Conservation (phyloP, 2,329 filamentous ascomycete species). For the Penicillium sp. region DNA sequence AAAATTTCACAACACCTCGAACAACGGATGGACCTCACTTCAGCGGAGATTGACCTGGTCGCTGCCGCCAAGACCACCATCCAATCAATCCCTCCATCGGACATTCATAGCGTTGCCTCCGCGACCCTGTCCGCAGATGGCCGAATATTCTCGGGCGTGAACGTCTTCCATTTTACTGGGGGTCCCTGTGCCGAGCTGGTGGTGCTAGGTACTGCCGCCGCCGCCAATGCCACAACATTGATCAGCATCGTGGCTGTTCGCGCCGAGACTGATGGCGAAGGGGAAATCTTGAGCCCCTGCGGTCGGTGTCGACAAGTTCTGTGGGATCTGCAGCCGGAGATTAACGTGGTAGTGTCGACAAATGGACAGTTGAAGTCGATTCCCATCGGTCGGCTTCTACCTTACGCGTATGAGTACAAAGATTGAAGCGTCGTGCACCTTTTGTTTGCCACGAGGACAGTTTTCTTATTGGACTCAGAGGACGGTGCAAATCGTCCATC, state of each 20-base stretch:
- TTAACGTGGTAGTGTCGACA: slow-evolving; percentile 19
- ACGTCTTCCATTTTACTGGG: slow-evolving; percentile 25
- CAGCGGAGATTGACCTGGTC: too few relatives aligned
- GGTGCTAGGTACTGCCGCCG: slow-evolving; percentile 22
- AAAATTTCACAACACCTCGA: too few relatives aligned
- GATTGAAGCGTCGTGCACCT: too few relatives aligned
- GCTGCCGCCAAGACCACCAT: too few relatives aligned
- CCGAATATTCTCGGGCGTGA: slow-evolving; percentile 19
- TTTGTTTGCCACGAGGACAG: too few relatives aligned
- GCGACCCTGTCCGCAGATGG: slow-evolving; percentile 14
- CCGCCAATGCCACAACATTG: slow-evolving; percentile 15
- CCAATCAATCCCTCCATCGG: slow-evolving; percentile 13
- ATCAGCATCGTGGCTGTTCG: slow-evolving; percentile 22
- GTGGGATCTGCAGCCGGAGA: slow-evolving; percentile 21
- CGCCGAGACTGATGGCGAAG: slow-evolving; percentile 15
- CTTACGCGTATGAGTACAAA: too few relatives aligned
- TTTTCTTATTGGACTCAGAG: too few relatives aligned
- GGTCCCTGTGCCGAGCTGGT: slow-evolving; percentile 28
- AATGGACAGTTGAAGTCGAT: background rate
- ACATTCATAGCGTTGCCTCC: slow-evolving; percentile 15
- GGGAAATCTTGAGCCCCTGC: slow-evolving; percentile 21
- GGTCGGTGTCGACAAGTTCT: slow-evolving; percentile 26
- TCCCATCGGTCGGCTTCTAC: background rate
- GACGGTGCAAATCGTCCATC: too few relatives aligned
- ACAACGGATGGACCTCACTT: too few relatives aligned